Conservation (phyloP, 2,329 filamentous ascomycete species). For the Diaporthe sp. region DNA sequence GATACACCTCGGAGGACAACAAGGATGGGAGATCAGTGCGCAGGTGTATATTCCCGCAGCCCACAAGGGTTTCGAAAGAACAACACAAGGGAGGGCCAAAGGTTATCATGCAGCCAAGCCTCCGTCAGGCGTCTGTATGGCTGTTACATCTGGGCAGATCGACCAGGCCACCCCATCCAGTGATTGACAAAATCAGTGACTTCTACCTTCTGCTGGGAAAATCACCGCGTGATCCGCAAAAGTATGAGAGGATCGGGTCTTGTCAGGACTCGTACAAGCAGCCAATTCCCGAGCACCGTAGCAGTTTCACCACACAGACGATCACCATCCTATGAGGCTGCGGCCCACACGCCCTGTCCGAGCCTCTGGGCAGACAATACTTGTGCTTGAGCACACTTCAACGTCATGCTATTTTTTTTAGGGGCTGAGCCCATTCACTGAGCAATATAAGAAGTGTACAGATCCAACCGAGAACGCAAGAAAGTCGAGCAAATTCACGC, state of each 20-base stretch:
- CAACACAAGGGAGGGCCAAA: too few species aligned
- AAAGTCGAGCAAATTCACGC: too few species aligned
- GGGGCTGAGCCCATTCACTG: too few species aligned
- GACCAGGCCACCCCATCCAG: neutral
- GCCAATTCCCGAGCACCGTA: neutral
- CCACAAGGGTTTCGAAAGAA: neutral
- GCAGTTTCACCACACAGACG: neutral
- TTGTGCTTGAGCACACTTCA: too few species aligned
- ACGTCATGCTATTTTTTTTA: too few species aligned
- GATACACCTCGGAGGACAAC: too few species aligned
- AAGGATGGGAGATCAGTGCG: neutral
- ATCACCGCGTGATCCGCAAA: neutral
- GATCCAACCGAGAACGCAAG: too few species aligned
- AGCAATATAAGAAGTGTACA: too few species aligned
- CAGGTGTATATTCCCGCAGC: neutral
- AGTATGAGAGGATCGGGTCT: neutral
- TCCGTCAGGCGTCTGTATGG: neutral
- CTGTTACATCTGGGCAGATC: neutral
- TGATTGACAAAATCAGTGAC: neutral
- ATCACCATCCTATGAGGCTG: neutral
- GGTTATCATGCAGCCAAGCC: neutral
- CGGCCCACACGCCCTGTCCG: too few species aligned
- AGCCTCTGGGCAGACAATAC: too few species aligned
- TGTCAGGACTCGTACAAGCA: fast-evolving
- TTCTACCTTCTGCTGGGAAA: neutral